Base-by-base conservation (phyloP, 371 early-diverging fungal genomes). In the Sporodiniella umbellata region DNA sequence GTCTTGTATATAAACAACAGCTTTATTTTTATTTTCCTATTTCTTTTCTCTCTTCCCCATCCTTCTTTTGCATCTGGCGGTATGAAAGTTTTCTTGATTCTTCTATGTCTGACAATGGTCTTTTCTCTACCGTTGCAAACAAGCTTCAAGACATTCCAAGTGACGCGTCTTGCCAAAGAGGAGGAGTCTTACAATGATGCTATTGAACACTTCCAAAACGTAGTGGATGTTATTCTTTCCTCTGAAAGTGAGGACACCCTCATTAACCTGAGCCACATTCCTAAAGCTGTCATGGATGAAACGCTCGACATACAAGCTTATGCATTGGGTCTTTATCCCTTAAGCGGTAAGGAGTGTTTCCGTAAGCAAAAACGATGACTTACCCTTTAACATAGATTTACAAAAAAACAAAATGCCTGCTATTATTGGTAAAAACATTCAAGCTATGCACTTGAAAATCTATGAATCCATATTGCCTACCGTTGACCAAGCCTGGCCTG, bases 171-270 rank as follows among this genome's bases (percentile, higher is more conserved):
- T n/a, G 21, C 8, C 21, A 8, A 45, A 48, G 58, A 52, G 33
- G 42, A 52, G 23, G 44, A 38, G 11, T 19, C 43, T 8, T 58
- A 53, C 15, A 14, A 28, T 0, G 48, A 19, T 23, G 23, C 47
- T 1, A 24, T 56, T 15, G 52, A 56, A 15, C 48, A 63, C 39
- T 72, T 68, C 25, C 57, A 63, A 45, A 61, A 66, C 6, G 22
- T 66, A 17, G 62, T 66, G 0, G 72, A 72, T 33, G 45, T 58
- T 18, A 54, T 63, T 8, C 42, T 72, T 15, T 66, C 60, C 42
- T 40, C 64, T 1, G 57, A 68, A 30, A 60, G 66, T 40, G 72
- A 72, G 51, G 57, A 61, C 4, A 33, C 68, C 4, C 42, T 72
- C 8, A 33, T 68, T 7, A 48, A 51, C 28, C 33, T 72, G 14